Conservation (phyloP, 805 yeast species). For the Starmerella cellae region DNA sequence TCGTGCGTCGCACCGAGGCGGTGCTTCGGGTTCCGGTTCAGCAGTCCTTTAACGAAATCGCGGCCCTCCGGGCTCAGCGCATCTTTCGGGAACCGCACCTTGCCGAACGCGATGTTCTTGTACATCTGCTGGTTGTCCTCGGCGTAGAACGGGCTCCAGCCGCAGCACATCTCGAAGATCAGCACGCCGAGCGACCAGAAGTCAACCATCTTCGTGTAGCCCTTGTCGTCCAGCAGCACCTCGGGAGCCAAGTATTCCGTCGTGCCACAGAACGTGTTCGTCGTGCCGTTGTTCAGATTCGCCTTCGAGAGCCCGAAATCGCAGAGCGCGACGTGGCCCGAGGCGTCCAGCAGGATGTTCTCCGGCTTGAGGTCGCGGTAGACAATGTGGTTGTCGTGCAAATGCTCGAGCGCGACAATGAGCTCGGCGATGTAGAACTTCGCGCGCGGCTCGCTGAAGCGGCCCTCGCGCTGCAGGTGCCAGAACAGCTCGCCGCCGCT, state of each 20-base stretch:
- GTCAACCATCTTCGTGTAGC: constrained; percentile 97
- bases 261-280: constrained; percentile 96
- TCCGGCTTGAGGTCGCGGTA: constrained; percentile 96
- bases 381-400: constrained; percentile 90
- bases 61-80: constrained; percentile 87
- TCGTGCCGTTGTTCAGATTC: constrained; percentile 63
- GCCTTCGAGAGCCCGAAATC: constrained; percentile 96
- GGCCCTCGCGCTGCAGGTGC: constrained; percentile 94
- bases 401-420: constrained; percentile 81
- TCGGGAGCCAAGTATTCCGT: constrained; percentile 98
- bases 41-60: constrained; percentile 84
- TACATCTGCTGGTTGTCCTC: constrained; percentile 98
- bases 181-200: constrained; percentile 97
- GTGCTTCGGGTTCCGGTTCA: constrained; percentile 92
- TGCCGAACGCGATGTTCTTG: constrained; percentile 96
- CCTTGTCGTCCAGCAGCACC: constrained; percentile 84
- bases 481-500: constrained; percentile 94
- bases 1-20: constrained; percentile 84
- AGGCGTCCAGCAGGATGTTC: constrained; percentile 85
- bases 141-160: constrained; percentile 98
- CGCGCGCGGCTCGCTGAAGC: constrained; percentile 86
- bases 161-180: constrained; percentile 98
- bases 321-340: constrained; percentile 93
- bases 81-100: constrained; percentile 93
- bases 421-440: constrained; percentile 95